Evolutionary conservation across 345 rosid genomes (phyloP).

Genomic region (Populus davidiana): DNA sequence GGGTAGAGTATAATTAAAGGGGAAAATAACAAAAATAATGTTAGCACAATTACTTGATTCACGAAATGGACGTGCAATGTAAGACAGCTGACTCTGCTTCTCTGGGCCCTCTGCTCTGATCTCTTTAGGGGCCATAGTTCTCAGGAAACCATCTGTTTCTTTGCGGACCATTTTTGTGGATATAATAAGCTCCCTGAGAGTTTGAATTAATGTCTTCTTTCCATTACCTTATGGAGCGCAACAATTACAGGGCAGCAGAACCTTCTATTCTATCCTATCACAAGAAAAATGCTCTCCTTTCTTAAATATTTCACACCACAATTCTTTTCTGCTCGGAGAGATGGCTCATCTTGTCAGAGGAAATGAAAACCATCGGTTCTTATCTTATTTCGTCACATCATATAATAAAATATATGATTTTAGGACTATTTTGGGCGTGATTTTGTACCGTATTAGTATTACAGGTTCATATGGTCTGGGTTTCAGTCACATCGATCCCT

Average conservation of each 20-base stretch:
- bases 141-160: background rate
- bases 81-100: slow-evolving; percentile 16
- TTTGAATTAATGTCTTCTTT: slow-evolving; percentile 6
- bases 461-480: too few species aligned
- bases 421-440: too few species aligned
- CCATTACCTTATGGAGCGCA: background rate
- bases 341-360: background rate
- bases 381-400: too few species aligned
- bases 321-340: background rate
- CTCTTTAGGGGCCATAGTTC: background rate
- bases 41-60: slow-evolving; percentile 32
- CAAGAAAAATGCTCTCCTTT: background rate
- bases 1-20: slow-evolving; percentile 17
- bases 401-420: too few species aligned
- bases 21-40: slow-evolving; percentile 7
- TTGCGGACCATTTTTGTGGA: slow-evolving; percentile 12
- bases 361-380: background rate
- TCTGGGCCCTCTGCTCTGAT: slow-evolving; percentile 23
- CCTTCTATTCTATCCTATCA: background rate
- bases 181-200: background rate
- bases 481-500: too few species aligned
- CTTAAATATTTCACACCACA: background rate
- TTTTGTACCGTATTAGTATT: too few species aligned
- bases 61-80: slow-evolving; percentile 46
- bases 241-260: slow-evolving; percentile 8